Evolutionary conservation across 495 filamentous ascomycete species (phyloP), one percentile per base, ranked within the genome.

Genomic region (Tuber melanosporum): DNA sequence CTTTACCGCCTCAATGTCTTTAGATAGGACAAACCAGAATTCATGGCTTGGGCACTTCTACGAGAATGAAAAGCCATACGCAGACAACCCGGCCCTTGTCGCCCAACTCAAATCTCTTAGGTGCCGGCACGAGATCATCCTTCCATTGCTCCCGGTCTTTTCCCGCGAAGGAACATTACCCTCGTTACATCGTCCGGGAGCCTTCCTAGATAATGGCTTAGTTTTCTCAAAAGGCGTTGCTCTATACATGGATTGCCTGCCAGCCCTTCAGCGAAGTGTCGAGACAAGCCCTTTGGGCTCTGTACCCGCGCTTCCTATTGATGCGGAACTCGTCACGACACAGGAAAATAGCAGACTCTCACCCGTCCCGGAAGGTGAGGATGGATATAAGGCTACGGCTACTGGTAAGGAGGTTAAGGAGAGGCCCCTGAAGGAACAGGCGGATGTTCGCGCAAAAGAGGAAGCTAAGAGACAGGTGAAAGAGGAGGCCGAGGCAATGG

Each of bases 91-190:
- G 19, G 70, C 71, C 22, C 73, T 80, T n/a, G 71, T 74, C 49
- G 77, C 75, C 62, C 77, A 83, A 47, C 78, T 81, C 14, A 78
- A 78, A 41, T 57, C 75, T 32, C 75, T 74, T 14, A 71, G 73
- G 9, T 42, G 45, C 20, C 74, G 74, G 12, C 74, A 70, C 20
- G 84, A 80, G 4, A 74, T 77, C 10, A 83, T 90, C 19, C 83
- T 91, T 0, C 84, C 88, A 26, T 85, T 89, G 0, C 88, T 90
- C 81, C 89, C 89, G 9, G 85, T 87, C 15, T 88, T 91, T 52
- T 81, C 84, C 7, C 85, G 89, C 12, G 89, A 91, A 80, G 82
- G 82, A 46, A 83, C 78, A 17, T 76, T 83, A 7, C 82, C 82
- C n/a, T 79, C 81, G 20, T 75, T 83, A 46, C 75, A 82, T 43